A percentile compares a stretch with the other conserved stretches of the same genome.
Conservation (phyloP, 2,329 filamentous ascomycete species). For the Akanthomyces uredinophilus region DNA sequence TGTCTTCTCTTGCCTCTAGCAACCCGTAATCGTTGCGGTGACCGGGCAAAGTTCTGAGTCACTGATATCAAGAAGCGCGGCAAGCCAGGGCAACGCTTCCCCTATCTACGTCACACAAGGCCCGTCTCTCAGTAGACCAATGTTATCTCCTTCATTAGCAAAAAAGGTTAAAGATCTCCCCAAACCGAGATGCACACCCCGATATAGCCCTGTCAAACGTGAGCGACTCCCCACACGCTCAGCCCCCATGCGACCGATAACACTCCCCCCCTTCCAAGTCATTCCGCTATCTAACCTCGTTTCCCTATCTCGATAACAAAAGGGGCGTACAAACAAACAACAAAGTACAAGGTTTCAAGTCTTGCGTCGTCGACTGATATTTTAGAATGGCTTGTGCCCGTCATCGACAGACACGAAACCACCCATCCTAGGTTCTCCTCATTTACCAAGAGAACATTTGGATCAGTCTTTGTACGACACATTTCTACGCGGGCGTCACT, state of each 20-base stretch:
- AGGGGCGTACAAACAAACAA: not conserved
- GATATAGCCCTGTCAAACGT: not conserved
- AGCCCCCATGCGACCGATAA: not conserved
- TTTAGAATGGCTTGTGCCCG: not conserved
- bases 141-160: not conserved
- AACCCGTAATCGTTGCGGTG: not conserved
- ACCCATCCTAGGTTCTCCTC: conserved; percentile 5
- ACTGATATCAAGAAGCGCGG: not conserved
- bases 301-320: not conserved
- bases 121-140: not conserved
- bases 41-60: not conserved
- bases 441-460: not conserved
- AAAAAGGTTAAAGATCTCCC: not conserved
- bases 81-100: not conserved
- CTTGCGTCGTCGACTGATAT: not conserved
- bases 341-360: not conserved
- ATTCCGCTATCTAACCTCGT: not conserved
- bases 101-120: not conserved
- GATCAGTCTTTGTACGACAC: not conserved
- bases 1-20: not conserved
- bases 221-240: not conserved
- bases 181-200: not conserved
- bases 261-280: not conserved
- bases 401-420: not conserved
- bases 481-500: conserved; percentile 11